phyloP scores from a whole-genome alignment of 495 filamentous ascomycete species.

The Beverwykella pulmonaria region DNA sequence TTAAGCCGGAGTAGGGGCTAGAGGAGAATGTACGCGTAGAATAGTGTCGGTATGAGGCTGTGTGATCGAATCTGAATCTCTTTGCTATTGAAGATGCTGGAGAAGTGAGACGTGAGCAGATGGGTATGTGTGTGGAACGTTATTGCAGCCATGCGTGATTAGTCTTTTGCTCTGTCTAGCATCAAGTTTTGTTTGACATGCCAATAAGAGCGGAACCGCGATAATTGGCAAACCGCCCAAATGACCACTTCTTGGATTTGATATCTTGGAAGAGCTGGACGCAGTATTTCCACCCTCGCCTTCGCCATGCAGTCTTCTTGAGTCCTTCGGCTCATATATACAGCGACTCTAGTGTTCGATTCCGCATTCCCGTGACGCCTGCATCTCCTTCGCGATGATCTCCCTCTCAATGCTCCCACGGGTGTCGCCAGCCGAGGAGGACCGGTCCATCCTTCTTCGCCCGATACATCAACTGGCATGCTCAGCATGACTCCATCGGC shows the following conservation, averaged over 20 bases:
- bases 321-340: constrained; percentile 5
- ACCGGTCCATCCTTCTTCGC: constrained; percentile 91
- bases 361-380: not conserved
- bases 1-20: constrained; percentile 47
- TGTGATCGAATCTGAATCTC: too few species aligned
- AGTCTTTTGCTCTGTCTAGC: too few species aligned
- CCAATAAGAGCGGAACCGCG: too few species aligned
- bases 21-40: not conserved
- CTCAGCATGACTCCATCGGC: constrained; percentile 2
- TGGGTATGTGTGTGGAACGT: too few species aligned
- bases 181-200: too few species aligned
- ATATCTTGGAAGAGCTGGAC: constrained; percentile 6
- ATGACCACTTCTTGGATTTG: constrained; percentile 3
- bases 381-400: not conserved
- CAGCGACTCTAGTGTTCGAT: not conserved
- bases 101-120: too few species aligned
- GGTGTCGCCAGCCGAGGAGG: constrained; percentile 92
- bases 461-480: constrained; percentile 80
- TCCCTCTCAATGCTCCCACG: constrained; percentile 86
- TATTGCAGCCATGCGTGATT: too few species aligned
- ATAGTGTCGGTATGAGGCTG: too few species aligned
- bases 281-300: too few species aligned
- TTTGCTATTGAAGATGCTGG: too few species aligned
- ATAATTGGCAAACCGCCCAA: too few species aligned
- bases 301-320: not conserved